phyloP scores from a whole-genome alignment of 257 asterid species.

The Jacaranda copaia region DNA sequence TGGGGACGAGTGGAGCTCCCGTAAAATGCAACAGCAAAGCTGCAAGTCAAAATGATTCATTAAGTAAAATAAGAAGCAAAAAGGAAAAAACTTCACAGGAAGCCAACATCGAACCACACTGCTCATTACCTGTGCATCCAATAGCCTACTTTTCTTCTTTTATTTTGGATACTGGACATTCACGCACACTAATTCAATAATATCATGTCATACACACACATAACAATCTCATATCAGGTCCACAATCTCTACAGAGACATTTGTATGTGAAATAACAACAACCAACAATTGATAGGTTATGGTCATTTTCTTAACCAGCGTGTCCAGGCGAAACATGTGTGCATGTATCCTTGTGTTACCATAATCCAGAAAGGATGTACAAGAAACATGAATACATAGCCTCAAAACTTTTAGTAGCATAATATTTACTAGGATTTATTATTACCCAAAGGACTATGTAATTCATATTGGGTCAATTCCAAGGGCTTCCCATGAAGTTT shows the following conservation, averaged over 20 bases:
- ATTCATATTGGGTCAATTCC: background rate
- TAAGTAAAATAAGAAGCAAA: conserved; percentile 11
- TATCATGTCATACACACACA: background rate
- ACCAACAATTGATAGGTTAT: conserved; percentile 3
- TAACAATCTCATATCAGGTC: conserved; percentile 11
- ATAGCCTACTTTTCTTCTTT: background rate
- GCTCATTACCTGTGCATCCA: conserved; percentile 17
- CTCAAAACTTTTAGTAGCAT: background rate
- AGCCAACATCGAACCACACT: conserved; percentile 20
- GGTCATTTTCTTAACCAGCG: background rate
- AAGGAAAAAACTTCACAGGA: conserved; percentile 19
- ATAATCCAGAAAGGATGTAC: conserved; percentile 17
- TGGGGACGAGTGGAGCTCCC: conserved; percentile 82
- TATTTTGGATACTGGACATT: conserved; percentile 18
- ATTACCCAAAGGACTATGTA: background rate
- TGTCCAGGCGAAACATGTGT: background rate
- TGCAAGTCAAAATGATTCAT: conserved; percentile 46
- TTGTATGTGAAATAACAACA: background rate
- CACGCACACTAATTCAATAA: background rate
- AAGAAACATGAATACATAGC: conserved; percentile 12
- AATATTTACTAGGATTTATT: conserved; percentile 5
- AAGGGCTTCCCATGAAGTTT: background rate
- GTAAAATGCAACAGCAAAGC: conserved; percentile 88
- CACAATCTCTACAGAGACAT: background rate
- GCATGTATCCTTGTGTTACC: background rate